Evolutionary conservation across 768 basidiomycete species (phyloP), one percentile per base, ranked within the genome.

Genomic region (Serendipita sp.): DNA sequence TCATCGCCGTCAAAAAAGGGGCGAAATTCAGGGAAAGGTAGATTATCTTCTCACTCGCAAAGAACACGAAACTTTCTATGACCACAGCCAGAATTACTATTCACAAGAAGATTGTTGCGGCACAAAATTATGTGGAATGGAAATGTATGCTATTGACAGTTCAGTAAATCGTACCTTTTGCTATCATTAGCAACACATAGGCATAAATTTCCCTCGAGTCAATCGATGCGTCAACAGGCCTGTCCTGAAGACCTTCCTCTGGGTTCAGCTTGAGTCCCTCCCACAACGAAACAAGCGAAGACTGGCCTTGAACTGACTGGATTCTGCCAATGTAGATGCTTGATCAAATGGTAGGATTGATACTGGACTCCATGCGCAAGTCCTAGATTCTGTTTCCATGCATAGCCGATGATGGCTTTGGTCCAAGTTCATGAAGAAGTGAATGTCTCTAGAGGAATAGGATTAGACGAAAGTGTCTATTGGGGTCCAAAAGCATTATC

Each of bases 401-500:
- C 96, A 63, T 85, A 80, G 58, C 95, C 91, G 69, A 99, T 83
- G 71, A 88, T 83, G 10, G 77, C 16, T 83, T 85, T 15, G 91
- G 89, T 8, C 95, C 95, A 16, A 99, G 83, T 28, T 96, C 95
- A 74, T 79, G 71, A 86, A 83, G 77, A 96, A 84, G 68, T 80
- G 81, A 66, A 84, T 85, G 73, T 95, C 94, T 67, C 85, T 77
- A 35, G 85, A 83, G 94, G 84, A 79, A 95, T 89, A 16, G 85
- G 85, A 62, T 92, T 91, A 75, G 98, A 88, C 48, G 93, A 91
- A 69, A 92, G 91, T 28, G 93, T 93, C 35, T 89, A 92, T 71
- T 93, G 86, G 38, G 91, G 92, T 23, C 95, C 95, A 68, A 97
- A 97, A 8, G 95, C 95, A 69, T 99, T 99, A 73, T 98, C 95